Evolutionary conservation across 441 rosid species (phyloP), one percentile per base, ranked within the genome.

Genomic region (Brassica hybrid): DNA sequence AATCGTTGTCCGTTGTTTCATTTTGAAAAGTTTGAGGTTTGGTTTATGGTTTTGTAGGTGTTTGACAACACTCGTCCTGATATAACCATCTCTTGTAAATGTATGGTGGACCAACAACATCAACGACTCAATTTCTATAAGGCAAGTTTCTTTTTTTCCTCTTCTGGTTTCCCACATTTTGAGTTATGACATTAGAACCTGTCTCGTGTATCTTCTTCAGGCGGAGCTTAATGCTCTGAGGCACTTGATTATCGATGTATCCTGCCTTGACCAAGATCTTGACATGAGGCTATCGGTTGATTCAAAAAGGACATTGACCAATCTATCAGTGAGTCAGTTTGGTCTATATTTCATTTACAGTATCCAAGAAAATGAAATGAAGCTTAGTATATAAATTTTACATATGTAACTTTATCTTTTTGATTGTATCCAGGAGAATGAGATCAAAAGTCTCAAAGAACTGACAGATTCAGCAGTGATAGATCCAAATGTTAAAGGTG

Each of bases 401-500:
- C n/a, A n/a, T n/a, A n/a, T n/a, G n/a, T n/a, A n/a, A n/a, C n/a
- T n/a, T n/a, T n/a, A n/a, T n/a, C n/a, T n/a, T n/a, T n/a, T 58
- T 56, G 72, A 69, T 63, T 41, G 19, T 36, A 14, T 75, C 16
- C 85, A 93, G 92, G 91, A 88, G 30, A 84, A 84, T 25, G 93
- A 89, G 75, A 69, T 79, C 36, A 71, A 77, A 6, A 79, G 79
- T 72, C 82, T 90, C 48, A 84, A 57, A 17, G 76, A 82, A 50
- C 70, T 93, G 71, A 70, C 87, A 25, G 78, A 69, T 72, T 84
- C 86, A 48, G 95, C 95, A 19, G 74, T 84, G 74, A 7, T 86
- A 59, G 93, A 91, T 86, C 77, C 83, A 17, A 82, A 73, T 69
- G 87, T 87, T 71, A 86, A 85, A 76, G 94, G 91, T 58, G 97